Evolutionary conservation across 2,329 filamentous ascomycete species (phyloP).

Genomic region (Boeremia lycopersici): DNA sequence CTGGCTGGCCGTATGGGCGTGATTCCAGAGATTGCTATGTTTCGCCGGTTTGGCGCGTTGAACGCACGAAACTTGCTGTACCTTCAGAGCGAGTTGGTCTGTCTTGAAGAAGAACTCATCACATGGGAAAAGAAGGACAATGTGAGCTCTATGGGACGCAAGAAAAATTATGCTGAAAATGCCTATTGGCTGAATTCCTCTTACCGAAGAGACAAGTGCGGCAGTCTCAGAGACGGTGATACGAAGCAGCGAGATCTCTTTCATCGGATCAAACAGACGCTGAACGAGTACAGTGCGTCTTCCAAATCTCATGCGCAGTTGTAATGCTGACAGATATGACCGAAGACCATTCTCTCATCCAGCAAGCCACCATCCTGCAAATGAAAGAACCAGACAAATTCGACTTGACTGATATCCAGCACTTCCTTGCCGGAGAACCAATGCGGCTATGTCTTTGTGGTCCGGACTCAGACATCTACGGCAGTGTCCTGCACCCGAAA

Average conservation of each 20-base stretch:
- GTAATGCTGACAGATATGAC: neutral
- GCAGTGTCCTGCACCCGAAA: neutral
- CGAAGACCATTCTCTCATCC: slow-evolving; percentile 5
- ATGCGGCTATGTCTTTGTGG: neutral
- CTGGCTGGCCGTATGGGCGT: slow-evolving; percentile 17
- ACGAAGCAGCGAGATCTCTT: slow-evolving; percentile 15
- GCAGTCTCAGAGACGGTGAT: neutral
- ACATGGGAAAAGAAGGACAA: neutral
- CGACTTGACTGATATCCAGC: slow-evolving; percentile 18
- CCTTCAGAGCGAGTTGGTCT: slow-evolving; percentile 15
- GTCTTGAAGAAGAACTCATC: slow-evolving; percentile 1
- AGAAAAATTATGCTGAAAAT: neutral
- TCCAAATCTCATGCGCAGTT: neutral
- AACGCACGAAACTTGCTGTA: slow-evolving; percentile 23
- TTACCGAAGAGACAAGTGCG: neutral
- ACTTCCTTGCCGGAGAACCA: slow-evolving; percentile 3
- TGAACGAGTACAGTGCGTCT: slow-evolving; percentile 22
- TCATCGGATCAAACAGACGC: slow-evolving; percentile 10
- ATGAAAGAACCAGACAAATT: slow-evolving; percentile 5
- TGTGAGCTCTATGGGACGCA: neutral
- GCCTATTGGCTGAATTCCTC: neutral
- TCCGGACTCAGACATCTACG: neutral
- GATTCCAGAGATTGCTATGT: slow-evolving; percentile 17
- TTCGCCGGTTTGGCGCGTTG: slow-evolving; percentile 20
- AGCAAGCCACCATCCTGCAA: slow-evolving; percentile 10